Base-by-base conservation (phyloP, 768 basidiomycete genomes). In the Coprinellus micaceus region DNA sequence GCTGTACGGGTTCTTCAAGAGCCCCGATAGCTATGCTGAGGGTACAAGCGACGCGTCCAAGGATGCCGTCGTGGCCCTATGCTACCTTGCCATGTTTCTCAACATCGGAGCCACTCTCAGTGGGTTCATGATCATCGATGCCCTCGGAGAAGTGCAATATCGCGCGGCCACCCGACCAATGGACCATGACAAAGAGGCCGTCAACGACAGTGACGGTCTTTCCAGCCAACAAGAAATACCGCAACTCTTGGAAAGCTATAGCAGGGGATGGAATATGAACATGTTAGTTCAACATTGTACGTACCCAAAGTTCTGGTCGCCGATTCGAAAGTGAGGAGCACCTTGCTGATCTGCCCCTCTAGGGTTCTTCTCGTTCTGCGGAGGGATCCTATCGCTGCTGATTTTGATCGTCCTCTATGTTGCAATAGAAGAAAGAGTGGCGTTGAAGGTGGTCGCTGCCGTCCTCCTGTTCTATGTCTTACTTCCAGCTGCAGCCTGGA, bases 1-100 rank as follows among this genome's bases (percentile, higher is more conserved):
- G 45, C 45, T 64, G 7, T 58, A 58, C 7, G 45, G 54, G 15
- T 57, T 56, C 24, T 64, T 64, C 52, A 62, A 64, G 54, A 19
- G 39, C 5, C 52, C 50, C 7, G 17, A 13, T 2, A 52, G 11
- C 28, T 61, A 54, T 43, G 5, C 40, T 5, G 15, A 43, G 7
- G 40, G n/a, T 19, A 15, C 40, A 5, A 17, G 25, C 9, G 19
- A 26, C 7, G n/a, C 15, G 10, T 17, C 7, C n/a, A 52, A 47
- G 28, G 55, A 49, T n/a, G 55, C 50, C 17, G 41, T 62, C 22
- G 37, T 58, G 10, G 37, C 43, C 9, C 25, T 56, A 21, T 62
- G 61, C 40, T 62, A 62, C 37, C 25, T 21, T 13, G 37, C 58
- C 12, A 17, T 62, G n/a, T 56, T 62, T 43, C 43, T 62, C 41